phyloP scores from a whole-genome alignment of 805 yeast genomes.

The Danielia reshetovae region DNA sequence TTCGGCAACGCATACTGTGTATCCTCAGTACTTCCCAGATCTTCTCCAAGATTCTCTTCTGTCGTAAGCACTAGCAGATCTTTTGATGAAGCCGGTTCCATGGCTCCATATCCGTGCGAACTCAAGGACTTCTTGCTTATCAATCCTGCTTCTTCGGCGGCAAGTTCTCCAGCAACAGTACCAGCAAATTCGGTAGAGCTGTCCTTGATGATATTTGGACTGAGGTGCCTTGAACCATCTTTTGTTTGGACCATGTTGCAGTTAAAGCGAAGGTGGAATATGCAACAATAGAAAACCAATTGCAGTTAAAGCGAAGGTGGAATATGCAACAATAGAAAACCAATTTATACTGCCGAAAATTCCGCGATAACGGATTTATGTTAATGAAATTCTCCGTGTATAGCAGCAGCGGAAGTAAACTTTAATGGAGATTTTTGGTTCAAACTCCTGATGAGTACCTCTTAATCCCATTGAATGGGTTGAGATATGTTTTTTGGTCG shows the following conservation, averaged over 20 bases:
- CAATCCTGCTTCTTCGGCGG: slow-evolving; percentile 30
- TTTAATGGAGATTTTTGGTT: too few species aligned
- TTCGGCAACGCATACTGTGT: slow-evolving; percentile 28
- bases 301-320: slow-evolving; percentile 1
- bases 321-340: too few species aligned
- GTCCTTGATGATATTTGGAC: slow-evolving; percentile 21
- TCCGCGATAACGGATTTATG: too few species aligned
- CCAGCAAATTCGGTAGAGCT: slow-evolving; percentile 31
- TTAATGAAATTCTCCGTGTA: too few species aligned
- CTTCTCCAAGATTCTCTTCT: slow-evolving; percentile 2
- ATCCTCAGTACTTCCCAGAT: slow-evolving; percentile 6
- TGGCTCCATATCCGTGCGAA: slow-evolving; percentile 14
- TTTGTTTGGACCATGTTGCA: neutral
- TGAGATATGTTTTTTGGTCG: too few species aligned
- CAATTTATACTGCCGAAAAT: too few species aligned
- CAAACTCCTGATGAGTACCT: too few species aligned
- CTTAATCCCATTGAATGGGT: too few species aligned
- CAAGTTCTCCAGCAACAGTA: slow-evolving; percentile 32
- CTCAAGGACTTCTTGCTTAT: slow-evolving; percentile 8
- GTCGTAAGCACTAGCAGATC: neutral
- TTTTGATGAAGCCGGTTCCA: neutral
- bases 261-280: slow-evolving; percentile 1
- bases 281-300: too few species aligned
- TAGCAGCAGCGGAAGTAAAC: too few species aligned
- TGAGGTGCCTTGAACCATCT: slow-evolving; percentile 1